These are phyloP conservation scores for Monosporascus sp. DNA, from an alignment of 2,329 filamentous ascomycete genomes.

Conservation along the genomic window DNA sequence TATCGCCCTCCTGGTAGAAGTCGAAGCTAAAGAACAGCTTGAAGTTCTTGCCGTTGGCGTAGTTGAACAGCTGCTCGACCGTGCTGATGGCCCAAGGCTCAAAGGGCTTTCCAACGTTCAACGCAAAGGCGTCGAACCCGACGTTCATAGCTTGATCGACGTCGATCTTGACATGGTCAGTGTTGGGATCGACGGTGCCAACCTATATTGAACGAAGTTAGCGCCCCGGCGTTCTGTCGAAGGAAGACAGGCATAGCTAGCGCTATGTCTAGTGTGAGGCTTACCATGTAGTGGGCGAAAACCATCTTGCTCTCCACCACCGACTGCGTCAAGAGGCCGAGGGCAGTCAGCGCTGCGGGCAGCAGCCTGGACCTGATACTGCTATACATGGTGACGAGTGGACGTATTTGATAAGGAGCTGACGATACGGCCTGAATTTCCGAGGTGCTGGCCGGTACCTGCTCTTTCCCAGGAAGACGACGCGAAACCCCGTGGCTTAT, in stretches of 20 bases:
- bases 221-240: not conserved
- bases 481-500: too few relatives aligned
- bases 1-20: slow-evolving; percentile 19
- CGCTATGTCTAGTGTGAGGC: not conserved
- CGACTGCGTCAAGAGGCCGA: slow-evolving; percentile 11
- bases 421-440: too few relatives aligned
- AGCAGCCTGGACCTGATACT: slow-evolving; percentile 13
- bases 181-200: slow-evolving; percentile 14
- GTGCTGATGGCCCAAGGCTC: slow-evolving; percentile 19
- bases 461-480: too few relatives aligned
- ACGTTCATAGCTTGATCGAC: slow-evolving; percentile 25
- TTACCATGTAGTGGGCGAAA: slow-evolving; percentile 24
- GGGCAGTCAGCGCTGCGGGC: slow-evolving; percentile 12
- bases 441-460: too few relatives aligned
- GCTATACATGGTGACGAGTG: not conserved
- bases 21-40: slow-evolving; percentile 34
- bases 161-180: slow-evolving; percentile 22
- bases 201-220: slow-evolving; percentile 8
- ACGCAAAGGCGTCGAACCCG: slow-evolving; percentile 28
- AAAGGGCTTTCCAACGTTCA: slow-evolving; percentile 27
- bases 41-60: slow-evolving; percentile 23
- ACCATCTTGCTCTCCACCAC: slow-evolving; percentile 20
- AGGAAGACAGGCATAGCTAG: too few relatives aligned
- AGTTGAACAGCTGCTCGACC: slow-evolving; percentile 25
- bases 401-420: not conserved